Evolutionary conservation across 1,139 yeast genomes (phyloP), one percentile per base, ranked within the genome.

Genomic region (Lodderomyces theae): DNA sequence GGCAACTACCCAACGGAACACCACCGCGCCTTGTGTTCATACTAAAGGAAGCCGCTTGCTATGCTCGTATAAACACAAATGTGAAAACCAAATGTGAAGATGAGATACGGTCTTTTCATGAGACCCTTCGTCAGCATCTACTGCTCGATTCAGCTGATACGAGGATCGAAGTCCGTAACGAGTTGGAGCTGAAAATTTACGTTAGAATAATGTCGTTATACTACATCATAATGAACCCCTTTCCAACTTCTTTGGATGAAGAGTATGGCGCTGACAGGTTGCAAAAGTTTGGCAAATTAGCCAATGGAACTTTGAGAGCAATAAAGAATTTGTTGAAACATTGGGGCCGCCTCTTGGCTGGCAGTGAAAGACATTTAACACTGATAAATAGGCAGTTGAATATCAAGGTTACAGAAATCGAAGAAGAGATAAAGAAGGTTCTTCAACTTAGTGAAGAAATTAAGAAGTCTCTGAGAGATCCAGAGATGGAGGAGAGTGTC

Each of bases 401-500:
- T 3, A 12, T 9, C 9, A 26, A 12, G 29, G 4, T 26, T 7
- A 5, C 15, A 26, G 29, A 26, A 7, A 13, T 26, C 10, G 29
- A 26, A 5, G 13, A 26, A 26, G 29, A 26, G 9, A 12, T 12
- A 5, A 17, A 12, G 6, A 12, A 12, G 16, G 29, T 26, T 26
- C 9, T 26, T 9, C n/a, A 26, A 26, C 8, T 39, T 43, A 22
- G 29, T 40, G 25, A 38, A 35, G 43, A 42, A 5, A 8, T 22
- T 2, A 53, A 52, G 37, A 34, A 47, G 31, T 46, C 34, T 19
- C 22, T 35, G 11, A 39, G 49, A 23, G 44, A 50, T 22, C 39
- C 33, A 29, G 51, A 52, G 33, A 51, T 50, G 31, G 39, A 43
- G 31, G 41, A 53, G 12, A 38, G 42, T 4, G 35, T 40, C 4